Conservation (phyloP, 768 basidiomycete species). For the Xerocomellus chrysenteron region DNA sequence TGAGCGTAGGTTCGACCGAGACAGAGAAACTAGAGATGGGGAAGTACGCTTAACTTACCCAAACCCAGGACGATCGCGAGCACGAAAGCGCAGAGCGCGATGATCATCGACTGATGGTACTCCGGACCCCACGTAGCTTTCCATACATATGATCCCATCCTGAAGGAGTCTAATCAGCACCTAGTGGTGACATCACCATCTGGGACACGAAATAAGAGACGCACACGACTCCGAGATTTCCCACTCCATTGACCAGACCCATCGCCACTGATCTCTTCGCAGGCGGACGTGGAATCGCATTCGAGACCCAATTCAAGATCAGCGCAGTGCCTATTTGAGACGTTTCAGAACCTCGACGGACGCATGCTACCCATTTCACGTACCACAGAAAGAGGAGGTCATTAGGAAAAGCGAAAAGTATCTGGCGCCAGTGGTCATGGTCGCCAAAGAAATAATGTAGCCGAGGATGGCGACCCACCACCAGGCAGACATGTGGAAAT, state of each 20-base stretch:
- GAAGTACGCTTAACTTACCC: conserved; percentile 24
- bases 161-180: conserved; percentile 17
- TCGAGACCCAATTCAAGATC: conserved; percentile 61
- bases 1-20: neutral
- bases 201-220: conserved; percentile 14
- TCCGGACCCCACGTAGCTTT: conserved; percentile 55
- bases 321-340: conserved; percentile 38
- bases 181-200: neutral
- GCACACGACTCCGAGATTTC: conserved; percentile 59
- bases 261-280: conserved; percentile 53
- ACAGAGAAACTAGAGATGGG: neutral
- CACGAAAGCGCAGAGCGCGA: conserved; percentile 36
- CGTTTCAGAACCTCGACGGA: neutral
- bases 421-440: conserved; percentile 48
- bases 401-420: conserved; percentile 68
- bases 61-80: conserved; percentile 33
- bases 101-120: conserved; percentile 63
- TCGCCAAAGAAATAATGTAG: conserved; percentile 57
- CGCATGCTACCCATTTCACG: neutral
- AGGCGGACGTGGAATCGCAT: conserved; percentile 58
- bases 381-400: conserved; percentile 50
- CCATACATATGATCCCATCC: conserved; percentile 64
- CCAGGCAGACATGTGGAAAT: conserved; percentile 55
- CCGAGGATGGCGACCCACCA: conserved; percentile 63
- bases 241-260: conserved; percentile 61